phyloP scores from a whole-genome alignment of 352 stramenopile genomes.

The Phytopythium aichiense region DNA sequence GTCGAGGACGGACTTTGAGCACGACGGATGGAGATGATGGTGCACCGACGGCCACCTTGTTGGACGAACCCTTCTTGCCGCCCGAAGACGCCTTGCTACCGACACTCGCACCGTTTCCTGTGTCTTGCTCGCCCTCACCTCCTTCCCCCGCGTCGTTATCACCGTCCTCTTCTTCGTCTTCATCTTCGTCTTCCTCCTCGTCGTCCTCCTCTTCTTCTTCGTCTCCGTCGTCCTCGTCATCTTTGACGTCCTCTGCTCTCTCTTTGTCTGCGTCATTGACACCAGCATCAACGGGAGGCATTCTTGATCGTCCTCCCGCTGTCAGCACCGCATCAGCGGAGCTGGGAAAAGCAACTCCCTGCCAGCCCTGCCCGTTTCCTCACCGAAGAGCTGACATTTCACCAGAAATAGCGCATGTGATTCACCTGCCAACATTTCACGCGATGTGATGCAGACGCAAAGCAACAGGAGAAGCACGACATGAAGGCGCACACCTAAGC shows the following conservation, averaged over 20 bases:
- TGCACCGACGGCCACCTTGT: slow-evolving; percentile 12
- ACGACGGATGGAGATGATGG: background rate
- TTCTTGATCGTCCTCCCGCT: background rate
- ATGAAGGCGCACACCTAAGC: background rate
- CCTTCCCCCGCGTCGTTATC: slow-evolving; percentile 9
- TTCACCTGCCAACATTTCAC: background rate
- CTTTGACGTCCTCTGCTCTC: slow-evolving; percentile 12
- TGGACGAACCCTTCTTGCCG: slow-evolving; percentile 12
- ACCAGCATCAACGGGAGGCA: background rate
- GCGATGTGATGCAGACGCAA: background rate
- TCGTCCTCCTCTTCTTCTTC: slow-evolving; percentile 19
- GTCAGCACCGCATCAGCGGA: background rate
- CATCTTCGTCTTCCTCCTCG: slow-evolving; percentile 15
- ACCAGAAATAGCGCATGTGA: background rate
- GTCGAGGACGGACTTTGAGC: slow-evolving; percentile 16
- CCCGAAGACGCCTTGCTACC: background rate
- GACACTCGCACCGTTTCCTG: background rate
- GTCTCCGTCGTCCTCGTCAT: slow-evolving; percentile 14
- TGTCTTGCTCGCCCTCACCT: slow-evolving; percentile 9
- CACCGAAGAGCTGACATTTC: background rate
- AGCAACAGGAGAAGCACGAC: background rate
- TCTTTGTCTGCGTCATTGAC: slow-evolving; percentile 3
- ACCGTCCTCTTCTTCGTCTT: slow-evolving; percentile 21
- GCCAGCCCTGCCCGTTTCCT: background rate
- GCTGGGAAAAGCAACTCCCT: background rate